Percentiles rank a stretch among this genome's conserved stretches.
phyloP scores from a whole-genome alignment of 495 filamentous ascomycete species.

The Platismatia glauca region DNA sequence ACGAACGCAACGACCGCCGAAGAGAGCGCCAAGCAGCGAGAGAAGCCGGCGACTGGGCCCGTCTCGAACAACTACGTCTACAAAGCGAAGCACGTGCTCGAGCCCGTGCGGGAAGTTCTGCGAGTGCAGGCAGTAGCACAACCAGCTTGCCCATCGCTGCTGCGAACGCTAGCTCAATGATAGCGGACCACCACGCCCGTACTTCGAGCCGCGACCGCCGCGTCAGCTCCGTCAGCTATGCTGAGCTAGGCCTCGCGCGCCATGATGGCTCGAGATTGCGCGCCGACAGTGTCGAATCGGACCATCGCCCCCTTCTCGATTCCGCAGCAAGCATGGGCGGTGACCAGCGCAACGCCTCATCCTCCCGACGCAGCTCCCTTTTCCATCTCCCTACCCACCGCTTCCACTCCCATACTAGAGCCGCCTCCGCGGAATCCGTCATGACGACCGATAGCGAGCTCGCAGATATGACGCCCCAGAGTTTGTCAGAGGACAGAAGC shows the following conservation, averaged over 20 bases:
- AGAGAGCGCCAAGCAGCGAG: slow-evolving; percentile 59
- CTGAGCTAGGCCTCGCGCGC: slow-evolving; percentile 71
- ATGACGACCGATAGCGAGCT: slow-evolving; percentile 20
- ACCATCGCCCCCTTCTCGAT: slow-evolving; percentile 62
- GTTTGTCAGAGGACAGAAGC: slow-evolving; percentile 20
- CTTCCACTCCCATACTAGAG: slow-evolving; percentile 18
- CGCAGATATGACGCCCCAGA: slow-evolving; percentile 20
- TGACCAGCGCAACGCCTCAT: slow-evolving; percentile 7
- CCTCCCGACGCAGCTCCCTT: slow-evolving; percentile 17
- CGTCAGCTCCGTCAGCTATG: slow-evolving; percentile 79
- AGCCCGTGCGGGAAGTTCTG: slow-evolving; percentile 24
- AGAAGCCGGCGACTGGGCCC: slow-evolving; percentile 53
- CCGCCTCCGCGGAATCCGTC: slow-evolving; percentile 19
- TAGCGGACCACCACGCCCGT: slow-evolving; percentile 59
- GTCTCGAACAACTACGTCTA: slow-evolving; percentile 50
- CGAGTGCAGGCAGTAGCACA: slow-evolving; percentile 28
- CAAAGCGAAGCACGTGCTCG: slow-evolving; percentile 32
- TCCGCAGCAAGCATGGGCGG: slow-evolving; percentile 54
- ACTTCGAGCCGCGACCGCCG: slow-evolving; percentile 57
- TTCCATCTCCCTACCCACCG: slow-evolving; percentile 14
- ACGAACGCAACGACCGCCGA: slow-evolving; percentile 66
- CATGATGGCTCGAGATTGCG: slow-evolving; percentile 84
- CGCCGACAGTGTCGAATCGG: slow-evolving; percentile 69
- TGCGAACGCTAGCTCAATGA: slow-evolving; percentile 32
- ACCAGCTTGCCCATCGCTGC: slow-evolving; percentile 18